Percentiles rank a stretch among this genome's conserved stretches.
Evolutionary conservation across 2,329 filamentous ascomycete genomes (phyloP).

Genomic region (Ophiostoma fasciatum): DNA sequence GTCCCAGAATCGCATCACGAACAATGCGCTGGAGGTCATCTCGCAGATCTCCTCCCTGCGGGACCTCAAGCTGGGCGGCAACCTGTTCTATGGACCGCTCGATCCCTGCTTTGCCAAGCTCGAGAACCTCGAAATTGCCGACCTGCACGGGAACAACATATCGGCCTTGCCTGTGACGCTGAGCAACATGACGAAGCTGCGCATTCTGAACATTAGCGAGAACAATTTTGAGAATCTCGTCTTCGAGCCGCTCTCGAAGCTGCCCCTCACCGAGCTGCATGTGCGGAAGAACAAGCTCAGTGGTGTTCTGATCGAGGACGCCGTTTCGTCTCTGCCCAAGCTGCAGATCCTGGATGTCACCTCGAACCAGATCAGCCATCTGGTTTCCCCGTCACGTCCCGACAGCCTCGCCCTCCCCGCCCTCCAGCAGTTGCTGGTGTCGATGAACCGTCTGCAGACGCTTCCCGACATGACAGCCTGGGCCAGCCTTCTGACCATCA

Average conservation of each 20-base stretch:
- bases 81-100: conserved; percentile 55
- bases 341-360: conserved; percentile 68
- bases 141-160: conserved; percentile 69
- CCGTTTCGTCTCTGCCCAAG: conserved; percentile 40
- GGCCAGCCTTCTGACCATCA: conserved; percentile 56
- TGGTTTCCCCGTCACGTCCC: conserved; percentile 25
- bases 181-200: conserved; percentile 51
- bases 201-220: conserved; percentile 63
- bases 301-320: conserved; percentile 53
- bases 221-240: conserved; percentile 62
- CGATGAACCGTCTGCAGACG: conserved; percentile 60
- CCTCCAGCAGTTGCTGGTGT: conserved; percentile 60
- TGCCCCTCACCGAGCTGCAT: conserved; percentile 60
- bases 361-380: conserved; percentile 52
- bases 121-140: conserved; percentile 59
- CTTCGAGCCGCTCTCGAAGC: conserved; percentile 48
- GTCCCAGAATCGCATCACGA: conserved; percentile 69
- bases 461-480: conserved; percentile 66
- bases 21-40: conserved; percentile 57
- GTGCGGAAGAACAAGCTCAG: conserved; percentile 65
- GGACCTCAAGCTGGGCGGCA: conserved; percentile 71
- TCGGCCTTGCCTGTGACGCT: conserved; percentile 54
- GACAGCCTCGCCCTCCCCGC: conserved; percentile 48
- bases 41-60: conserved; percentile 56
- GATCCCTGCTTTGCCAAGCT: conserved; percentile 49